Conservation (phyloP, 257 asterid species). For the Leptodermis oblonga region DNA sequence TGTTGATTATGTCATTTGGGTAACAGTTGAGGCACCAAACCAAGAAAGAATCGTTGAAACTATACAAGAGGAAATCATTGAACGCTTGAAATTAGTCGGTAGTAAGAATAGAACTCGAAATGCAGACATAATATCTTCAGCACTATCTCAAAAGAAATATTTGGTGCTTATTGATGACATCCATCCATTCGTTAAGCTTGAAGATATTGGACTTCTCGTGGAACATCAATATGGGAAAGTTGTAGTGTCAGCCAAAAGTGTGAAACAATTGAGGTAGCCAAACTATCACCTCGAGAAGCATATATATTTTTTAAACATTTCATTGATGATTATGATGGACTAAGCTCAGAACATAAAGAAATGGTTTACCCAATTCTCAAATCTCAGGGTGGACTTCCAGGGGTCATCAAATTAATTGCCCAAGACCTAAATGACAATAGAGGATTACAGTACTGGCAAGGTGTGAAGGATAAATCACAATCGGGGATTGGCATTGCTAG, state of each 20-base stretch:
- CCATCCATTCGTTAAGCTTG: background rate
- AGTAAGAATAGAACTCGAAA: background rate
- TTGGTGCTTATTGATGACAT: background rate
- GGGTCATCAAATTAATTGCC: background rate
- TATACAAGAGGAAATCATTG: background rate
- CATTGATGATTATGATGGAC: background rate
- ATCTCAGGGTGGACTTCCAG: background rate
- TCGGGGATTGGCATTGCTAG: background rate
- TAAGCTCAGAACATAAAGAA: background rate
- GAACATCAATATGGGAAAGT: background rate
- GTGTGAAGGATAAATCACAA: background rate
- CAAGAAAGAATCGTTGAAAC: background rate
- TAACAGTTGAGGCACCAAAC: background rate
- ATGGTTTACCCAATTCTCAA: too few relatives aligned
- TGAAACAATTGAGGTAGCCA: background rate
- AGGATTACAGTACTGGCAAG: rapidly evolving
- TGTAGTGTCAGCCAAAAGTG: background rate
- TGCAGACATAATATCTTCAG: background rate
- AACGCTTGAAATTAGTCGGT: background rate
- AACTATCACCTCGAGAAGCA: background rate
- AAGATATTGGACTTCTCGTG: background rate
- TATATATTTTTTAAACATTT: too few relatives aligned
- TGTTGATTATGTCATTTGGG: background rate
- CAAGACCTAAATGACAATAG: background rate
- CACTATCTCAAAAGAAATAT: background rate